Percentiles rank a stretch among this genome's conserved stretches.
Evolutionary conservation across 2,329 filamentous ascomycete genomes (phyloP).

Genomic region (Colletotrichum graminicola): DNA sequence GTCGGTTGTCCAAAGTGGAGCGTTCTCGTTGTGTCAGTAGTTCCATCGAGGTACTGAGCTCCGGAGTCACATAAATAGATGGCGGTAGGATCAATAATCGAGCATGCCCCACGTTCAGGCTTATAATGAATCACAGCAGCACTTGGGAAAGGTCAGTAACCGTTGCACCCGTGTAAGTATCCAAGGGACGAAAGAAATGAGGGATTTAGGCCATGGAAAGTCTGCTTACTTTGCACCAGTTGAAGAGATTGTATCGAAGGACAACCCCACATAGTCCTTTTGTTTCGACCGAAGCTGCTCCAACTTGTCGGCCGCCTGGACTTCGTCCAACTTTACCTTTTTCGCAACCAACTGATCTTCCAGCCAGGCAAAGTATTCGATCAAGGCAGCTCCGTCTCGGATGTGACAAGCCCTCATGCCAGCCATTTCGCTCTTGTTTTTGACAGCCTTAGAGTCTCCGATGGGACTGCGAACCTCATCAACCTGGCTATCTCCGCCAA

Average conservation of each 20-base stretch:
- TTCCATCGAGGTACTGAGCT: slow-evolving; percentile 95
- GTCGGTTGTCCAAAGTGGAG: slow-evolving; percentile 91
- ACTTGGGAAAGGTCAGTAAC: slow-evolving; percentile 51
- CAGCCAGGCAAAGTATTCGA: slow-evolving; percentile 95
- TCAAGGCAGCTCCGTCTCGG: slow-evolving; percentile 90
- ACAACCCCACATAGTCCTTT: slow-evolving; percentile 86
- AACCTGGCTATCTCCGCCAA: slow-evolving; percentile 87
- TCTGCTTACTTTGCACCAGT: slow-evolving; percentile 78
- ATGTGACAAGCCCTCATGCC: slow-evolving; percentile 97
- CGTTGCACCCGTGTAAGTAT: background rate
- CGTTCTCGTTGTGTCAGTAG: slow-evolving; percentile 94
- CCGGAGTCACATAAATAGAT: slow-evolving; percentile 98
- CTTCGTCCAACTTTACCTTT: slow-evolving; percentile 83
- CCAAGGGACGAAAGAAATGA: background rate
- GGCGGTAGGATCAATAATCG: slow-evolving; percentile 83
- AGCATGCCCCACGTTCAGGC: slow-evolving; percentile 84
- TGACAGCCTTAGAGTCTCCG: slow-evolving; percentile 91
- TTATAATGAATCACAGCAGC: slow-evolving; percentile 97
- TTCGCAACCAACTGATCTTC: slow-evolving; percentile 86
- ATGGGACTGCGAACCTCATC: slow-evolving; percentile 91
- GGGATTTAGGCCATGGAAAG: background rate
- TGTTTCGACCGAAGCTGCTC: slow-evolving; percentile 78
- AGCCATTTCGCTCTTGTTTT: slow-evolving; percentile 88
- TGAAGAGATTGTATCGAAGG: slow-evolving; percentile 95
- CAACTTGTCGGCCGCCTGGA: slow-evolving; percentile 91